A percentile compares a stretch with the other conserved stretches of the same genome.
phyloP scores from a whole-genome alignment of 1,284 basidiomycete species.

The Microbotryomycetes sp. region DNA sequence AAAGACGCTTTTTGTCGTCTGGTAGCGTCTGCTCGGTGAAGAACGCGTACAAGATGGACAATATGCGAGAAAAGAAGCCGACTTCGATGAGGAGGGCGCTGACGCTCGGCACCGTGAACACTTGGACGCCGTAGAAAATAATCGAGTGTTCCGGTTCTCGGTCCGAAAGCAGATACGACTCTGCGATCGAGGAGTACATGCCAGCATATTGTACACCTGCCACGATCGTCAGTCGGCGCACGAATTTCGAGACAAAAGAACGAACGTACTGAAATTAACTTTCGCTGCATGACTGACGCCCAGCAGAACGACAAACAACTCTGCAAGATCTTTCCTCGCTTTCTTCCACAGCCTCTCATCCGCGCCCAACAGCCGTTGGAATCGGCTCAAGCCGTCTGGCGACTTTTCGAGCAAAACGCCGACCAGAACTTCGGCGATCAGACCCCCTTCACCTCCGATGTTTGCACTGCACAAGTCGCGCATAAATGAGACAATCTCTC shows the following conservation, averaged over 20 bases:
- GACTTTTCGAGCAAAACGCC: conserved; percentile 60
- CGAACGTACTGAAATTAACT: conserved; percentile 58
- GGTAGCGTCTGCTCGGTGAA: conserved; percentile 71
- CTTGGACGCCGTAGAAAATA: conserved; percentile 80
- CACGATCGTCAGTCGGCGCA: too few species aligned
- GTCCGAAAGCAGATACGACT: conserved; percentile 82
- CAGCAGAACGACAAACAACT: conserved; percentile 70
- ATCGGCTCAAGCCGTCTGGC: conserved; percentile 49
- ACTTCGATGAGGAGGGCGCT: conserved; percentile 69
- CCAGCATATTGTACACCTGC: conserved; percentile 72
- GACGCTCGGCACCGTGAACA: conserved; percentile 81
- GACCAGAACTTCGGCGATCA: conserved; percentile 64
- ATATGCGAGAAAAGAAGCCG: conserved; percentile 65
- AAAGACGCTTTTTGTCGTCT: conserved; percentile 52
- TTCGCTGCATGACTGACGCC: conserved; percentile 67
- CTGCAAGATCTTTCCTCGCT: conserved; percentile 67
- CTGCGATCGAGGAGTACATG: conserved; percentile 78
- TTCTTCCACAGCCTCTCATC: conserved; percentile 78
- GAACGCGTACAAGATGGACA: conserved; percentile 74
- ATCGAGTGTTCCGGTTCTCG: conserved; percentile 87
- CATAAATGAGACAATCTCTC: conserved; percentile 71
- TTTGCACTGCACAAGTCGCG: conserved; percentile 65
- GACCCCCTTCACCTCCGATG: conserved; percentile 47
- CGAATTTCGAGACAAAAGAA: background rate
- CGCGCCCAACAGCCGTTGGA: conserved; percentile 68